A percentile compares a stretch with the other conserved stretches of the same genome.
phyloP scores from a whole-genome alignment of 768 basidiomycete genomes.

The Nidularia pulvinata region DNA sequence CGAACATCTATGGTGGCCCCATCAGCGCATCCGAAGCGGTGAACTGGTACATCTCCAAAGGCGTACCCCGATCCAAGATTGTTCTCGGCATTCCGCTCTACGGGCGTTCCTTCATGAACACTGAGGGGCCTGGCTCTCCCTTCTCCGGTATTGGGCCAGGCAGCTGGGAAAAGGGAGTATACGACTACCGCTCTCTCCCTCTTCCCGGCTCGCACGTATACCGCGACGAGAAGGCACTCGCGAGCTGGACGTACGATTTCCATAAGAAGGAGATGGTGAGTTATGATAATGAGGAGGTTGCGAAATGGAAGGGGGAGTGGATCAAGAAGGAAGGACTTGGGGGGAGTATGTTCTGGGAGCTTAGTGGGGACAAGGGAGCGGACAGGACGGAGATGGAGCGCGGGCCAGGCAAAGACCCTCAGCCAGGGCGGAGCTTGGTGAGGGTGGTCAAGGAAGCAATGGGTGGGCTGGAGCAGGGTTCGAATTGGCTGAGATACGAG shows the following conservation, averaged over 20 bases:
- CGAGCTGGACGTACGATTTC: constrained; percentile 86
- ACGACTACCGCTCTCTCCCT: constrained; percentile 92
- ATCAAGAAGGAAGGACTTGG: constrained; percentile 77
- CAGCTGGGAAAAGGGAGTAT: constrained; percentile 89
- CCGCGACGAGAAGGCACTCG: constrained; percentile 64
- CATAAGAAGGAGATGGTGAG: constrained; percentile 78
- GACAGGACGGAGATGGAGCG: constrained; percentile 71
- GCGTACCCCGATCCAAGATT: constrained; percentile 78
- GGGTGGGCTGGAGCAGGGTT: constrained; percentile 62
- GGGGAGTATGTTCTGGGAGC: constrained; percentile 96
- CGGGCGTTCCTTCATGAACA: constrained; percentile 88
- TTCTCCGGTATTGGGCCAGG: constrained; percentile 87
- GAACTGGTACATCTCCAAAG: constrained; percentile 66
- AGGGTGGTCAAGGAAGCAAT: constrained; percentile 77
- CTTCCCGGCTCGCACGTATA: constrained; percentile 66
- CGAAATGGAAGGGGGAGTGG: constrained; percentile 75
- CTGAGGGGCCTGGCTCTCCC: constrained; percentile 75
- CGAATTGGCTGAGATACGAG: constrained; percentile 86
- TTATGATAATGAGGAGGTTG: constrained; percentile 75
- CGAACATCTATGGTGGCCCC: constrained; percentile 73
- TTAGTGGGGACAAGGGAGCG: constrained; percentile 83
- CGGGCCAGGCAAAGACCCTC: constrained; percentile 73
- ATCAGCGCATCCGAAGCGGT: constrained; percentile 67
- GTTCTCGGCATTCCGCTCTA: constrained; percentile 94
- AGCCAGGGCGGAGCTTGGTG: constrained; percentile 72